Conservation (phyloP, 129 eudicot species). For the Arctium minus region DNA sequence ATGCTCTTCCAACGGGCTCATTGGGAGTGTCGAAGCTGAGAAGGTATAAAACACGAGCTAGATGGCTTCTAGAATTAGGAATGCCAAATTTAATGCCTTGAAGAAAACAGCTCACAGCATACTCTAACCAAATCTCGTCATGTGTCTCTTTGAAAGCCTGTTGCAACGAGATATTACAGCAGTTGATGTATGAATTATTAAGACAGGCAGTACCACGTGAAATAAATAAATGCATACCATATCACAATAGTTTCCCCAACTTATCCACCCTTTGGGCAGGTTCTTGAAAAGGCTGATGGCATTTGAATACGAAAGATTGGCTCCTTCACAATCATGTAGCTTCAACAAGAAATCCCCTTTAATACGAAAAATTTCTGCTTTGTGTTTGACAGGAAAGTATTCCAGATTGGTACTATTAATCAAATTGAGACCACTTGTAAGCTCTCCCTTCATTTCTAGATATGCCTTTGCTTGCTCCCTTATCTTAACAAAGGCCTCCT, state of each 20-base stretch:
- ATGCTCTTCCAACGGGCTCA: constrained; percentile 90
- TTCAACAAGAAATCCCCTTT: constrained; percentile 94
- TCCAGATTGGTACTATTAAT: constrained; percentile 95
- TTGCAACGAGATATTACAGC: constrained; percentile 10
- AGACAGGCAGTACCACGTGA: not conserved
- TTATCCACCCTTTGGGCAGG: constrained; percentile 98
- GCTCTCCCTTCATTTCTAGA: constrained; percentile 98
- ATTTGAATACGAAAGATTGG: constrained; percentile 87
- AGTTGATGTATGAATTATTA: constrained; percentile 5
- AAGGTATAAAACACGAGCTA: constrained; percentile 96
- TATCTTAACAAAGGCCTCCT: constrained; percentile 97
- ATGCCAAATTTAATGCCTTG: constrained; percentile 93
- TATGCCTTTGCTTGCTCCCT: constrained; percentile 98
- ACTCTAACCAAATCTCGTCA: constrained; percentile 96
- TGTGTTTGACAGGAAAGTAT: constrained; percentile 88
- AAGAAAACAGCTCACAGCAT: constrained; percentile 94
- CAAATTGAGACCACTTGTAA: constrained; percentile 85
- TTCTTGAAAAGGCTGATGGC: constrained; percentile 82
- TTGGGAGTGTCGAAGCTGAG: constrained; percentile 93
- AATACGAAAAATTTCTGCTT: constrained; percentile 90
- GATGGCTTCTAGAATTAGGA: constrained; percentile 89
- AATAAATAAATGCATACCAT: constrained; percentile 51
- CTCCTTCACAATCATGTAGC: constrained; percentile 93
- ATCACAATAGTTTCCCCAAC: constrained; percentile 99
- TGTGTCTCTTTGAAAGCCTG: constrained; percentile 93